Percentiles rank a stretch among this genome's conserved stretches.
phyloP scores from a whole-genome alignment of 352 stramenopile genomes.

The Pythium phragmiticola region DNA sequence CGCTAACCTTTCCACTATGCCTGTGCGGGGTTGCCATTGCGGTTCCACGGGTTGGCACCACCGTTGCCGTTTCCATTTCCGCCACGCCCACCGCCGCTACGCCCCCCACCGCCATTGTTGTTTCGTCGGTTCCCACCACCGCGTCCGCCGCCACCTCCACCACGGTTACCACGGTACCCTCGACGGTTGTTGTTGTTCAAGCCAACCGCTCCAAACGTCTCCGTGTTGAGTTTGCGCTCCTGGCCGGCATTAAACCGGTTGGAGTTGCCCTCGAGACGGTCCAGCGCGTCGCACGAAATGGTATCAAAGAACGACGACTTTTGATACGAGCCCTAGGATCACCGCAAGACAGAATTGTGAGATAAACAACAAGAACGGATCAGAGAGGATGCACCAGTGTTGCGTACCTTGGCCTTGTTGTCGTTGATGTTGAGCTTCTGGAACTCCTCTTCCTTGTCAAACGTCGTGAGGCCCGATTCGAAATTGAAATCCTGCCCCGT shows the following conservation, averaged over 20 bases:
- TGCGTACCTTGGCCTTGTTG: slow-evolving; percentile 30
- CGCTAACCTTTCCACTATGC: not conserved
- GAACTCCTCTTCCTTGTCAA: slow-evolving; percentile 82
- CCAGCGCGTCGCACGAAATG: slow-evolving; percentile 86
- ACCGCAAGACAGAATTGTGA: not conserved
- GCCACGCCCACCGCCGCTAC: slow-evolving; percentile 24
- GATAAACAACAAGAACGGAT: not conserved
- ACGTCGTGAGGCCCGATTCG: slow-evolving; percentile 54
- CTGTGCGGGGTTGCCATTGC: slow-evolving; percentile 11
- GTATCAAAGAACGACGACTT: slow-evolving; percentile 91
- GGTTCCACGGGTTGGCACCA: slow-evolving; percentile 36
- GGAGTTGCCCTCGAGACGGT: slow-evolving; percentile 71
- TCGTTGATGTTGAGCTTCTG: slow-evolving; percentile 60
- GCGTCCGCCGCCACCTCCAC: slow-evolving; percentile 35
- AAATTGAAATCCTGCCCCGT: slow-evolving; percentile 69
- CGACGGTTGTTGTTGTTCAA: slow-evolving; percentile 81
- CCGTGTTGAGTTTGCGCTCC: slow-evolving; percentile 87
- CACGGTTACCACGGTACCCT: slow-evolving; percentile 61
- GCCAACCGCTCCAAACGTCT: slow-evolving; percentile 86
- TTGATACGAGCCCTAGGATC: slow-evolving; percentile 65
- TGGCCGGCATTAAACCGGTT: slow-evolving; percentile 67
- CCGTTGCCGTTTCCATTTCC: slow-evolving; percentile 22
- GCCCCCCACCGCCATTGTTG: slow-evolving; percentile 28
- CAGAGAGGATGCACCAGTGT: not conserved
- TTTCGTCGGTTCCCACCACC: slow-evolving; percentile 28